Base-by-base conservation (phyloP, 768 basidiomycete genomes). In the Phylloporus arenicola region DNA sequence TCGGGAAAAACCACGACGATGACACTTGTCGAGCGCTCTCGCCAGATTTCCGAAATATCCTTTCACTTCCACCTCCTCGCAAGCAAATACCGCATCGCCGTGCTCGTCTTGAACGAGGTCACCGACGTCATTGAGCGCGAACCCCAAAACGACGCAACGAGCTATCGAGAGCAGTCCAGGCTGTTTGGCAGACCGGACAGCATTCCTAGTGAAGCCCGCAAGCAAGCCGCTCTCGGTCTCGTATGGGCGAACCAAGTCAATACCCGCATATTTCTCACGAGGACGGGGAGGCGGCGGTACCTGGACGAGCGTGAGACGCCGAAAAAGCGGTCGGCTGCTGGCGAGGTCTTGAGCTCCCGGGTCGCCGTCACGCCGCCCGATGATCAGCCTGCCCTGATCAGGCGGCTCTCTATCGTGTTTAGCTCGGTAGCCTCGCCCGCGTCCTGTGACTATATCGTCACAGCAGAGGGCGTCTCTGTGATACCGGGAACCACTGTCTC, bases 241-340 rank as follows among this genome's bases (percentile, higher is more conserved):
- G 84, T 83, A 9, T 98, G 95, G 95, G 88, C 94, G 14, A 97
- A 95, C 66, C 86, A 91, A 60, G 75, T 98, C 50, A 94, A 95
- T 57, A 78, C 76, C 4, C 80, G 95, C 20, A 77, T 97, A 41
- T 84, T 95, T 76, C 77, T 96, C 45, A 80, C 78, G 39, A 79
- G 90, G 27, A 93, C 92, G 0, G 79, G 79, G 10, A 74, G 90
- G 52, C 75, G 85, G 50, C 75, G 81, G 41, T 74, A 82, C 51
- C 62, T 86, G 24, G 68, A 73, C 48, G 72, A 72, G 35, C 55
- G 51, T 22, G 70, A 68, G 47, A 40, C 38, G 16, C 54, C 56
- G 12, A 68, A 62, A 53, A 71, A 68, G 50, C 51, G 57, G 9
- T 44, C 59, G 43, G 50, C 55, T 47, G 48, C 44, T 35, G 47